Conservation (phyloP, 148 eudicot species). For the Silene conica region DNA sequence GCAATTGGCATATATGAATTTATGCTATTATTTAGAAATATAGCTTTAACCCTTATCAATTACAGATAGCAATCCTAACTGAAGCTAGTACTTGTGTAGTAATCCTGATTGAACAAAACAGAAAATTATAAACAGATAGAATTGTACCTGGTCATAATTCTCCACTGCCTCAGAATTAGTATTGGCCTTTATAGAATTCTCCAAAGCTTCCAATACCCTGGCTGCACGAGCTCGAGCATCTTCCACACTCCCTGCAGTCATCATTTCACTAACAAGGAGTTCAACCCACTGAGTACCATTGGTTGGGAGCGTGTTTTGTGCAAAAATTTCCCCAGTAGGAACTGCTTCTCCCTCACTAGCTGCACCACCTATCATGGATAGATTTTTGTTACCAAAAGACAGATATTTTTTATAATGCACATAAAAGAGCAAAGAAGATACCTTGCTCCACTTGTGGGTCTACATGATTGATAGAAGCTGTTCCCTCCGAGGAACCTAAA, state of each 20-base stretch:
- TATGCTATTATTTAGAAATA: no score
- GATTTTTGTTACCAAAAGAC: not conserved
- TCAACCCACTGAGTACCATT: constrained; percentile 86
- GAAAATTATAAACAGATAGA: not conserved
- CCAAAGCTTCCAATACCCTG: constrained; percentile 52
- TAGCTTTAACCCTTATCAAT: no score
- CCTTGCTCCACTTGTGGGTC: constrained; percentile 41
- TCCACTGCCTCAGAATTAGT: constrained; percentile 35
- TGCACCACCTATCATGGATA: constrained; percentile 26
- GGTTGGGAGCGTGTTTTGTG: constrained; percentile 35
- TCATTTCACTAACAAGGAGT: constrained; percentile 60
- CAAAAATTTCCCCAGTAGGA: no score
- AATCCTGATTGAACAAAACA: not conserved
- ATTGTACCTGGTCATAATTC: constrained; percentile 44
- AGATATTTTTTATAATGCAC: no score
- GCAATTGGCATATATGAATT: no score
- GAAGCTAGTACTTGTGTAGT: not conserved
- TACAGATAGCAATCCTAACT: not conserved
- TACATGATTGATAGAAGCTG: constrained; percentile 29
- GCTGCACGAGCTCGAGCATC: constrained; percentile 71
- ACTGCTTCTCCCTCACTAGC: constrained; percentile 32
- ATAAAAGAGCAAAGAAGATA: not conserved
- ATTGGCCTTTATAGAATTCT: constrained; percentile 48
- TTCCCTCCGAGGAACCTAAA: constrained; percentile 33
- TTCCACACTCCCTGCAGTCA: constrained; percentile 57